phyloP scores from a whole-genome alignment of 805 yeast genomes.

The Yamadazyma sp. region DNA sequence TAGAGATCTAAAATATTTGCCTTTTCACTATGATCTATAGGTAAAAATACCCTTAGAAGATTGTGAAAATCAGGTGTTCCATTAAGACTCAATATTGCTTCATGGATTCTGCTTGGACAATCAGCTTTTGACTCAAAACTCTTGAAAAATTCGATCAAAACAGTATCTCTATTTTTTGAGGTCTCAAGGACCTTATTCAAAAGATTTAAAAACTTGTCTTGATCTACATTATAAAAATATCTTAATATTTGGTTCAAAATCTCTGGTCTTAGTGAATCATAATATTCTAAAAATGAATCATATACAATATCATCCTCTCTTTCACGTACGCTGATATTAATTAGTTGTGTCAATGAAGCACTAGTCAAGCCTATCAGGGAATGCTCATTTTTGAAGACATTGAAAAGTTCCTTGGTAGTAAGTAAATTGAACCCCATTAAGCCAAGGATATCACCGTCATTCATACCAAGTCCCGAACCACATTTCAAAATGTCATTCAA shows the following conservation, averaged over 20 bases:
- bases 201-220: background rate
- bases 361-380: background rate
- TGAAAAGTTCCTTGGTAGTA: conserved; percentile 1
- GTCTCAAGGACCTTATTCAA: too few relatives aligned
- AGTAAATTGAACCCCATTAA: background rate
- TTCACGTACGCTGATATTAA: background rate
- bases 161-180: too few relatives aligned
- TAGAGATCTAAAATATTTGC: conserved; percentile 4
- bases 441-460: conserved; percentile 6
- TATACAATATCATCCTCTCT: background rate
- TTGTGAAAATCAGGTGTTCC: background rate
- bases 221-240: background rate
- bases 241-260: background rate
- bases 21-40: conserved; percentile 1
- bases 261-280: background rate
- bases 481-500: background rate
- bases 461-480: conserved; percentile 2
- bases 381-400: background rate
- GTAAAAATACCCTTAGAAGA: conserved; percentile 2
- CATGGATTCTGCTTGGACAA: conserved; percentile 1
- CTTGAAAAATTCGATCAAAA: background rate
- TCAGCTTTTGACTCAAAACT: background rate
- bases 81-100: conserved; percentile 2
- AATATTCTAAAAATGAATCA: background rate
- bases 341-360: background rate